Base-by-base conservation (phyloP, 768 basidiomycete genomes). In the Mrakia hoshinonis region DNA sequence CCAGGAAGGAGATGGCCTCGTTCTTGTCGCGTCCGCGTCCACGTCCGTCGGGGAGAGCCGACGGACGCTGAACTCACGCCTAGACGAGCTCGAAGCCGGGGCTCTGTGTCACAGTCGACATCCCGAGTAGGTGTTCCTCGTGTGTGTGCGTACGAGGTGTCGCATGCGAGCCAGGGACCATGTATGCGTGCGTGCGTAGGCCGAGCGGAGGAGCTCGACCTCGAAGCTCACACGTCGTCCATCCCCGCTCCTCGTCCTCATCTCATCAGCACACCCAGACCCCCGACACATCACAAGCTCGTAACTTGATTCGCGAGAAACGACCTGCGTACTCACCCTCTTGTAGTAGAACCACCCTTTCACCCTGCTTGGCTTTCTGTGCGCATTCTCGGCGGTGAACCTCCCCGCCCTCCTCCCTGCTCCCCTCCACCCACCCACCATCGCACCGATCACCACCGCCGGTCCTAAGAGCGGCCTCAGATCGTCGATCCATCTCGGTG, bases 301-400 rank as follows among this genome's bases (percentile, higher is more conserved):
- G 15, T 7, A 26, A 9, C 34, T 4, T 13, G 1, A 61, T 22
- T 22, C 26, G 15, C 24, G 26, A 55, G 31, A n/a, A 31, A 12
- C 15, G 20, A 61, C 11, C 13, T 5, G n/a, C 22, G 51, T 5
- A 61, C 58, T 61, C 36, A 61, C 58, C 20, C 58, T 61, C 58
- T 61, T 61, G 58, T 61, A 61, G 36, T 61, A 61, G 20, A 39
- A 61, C 58, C 58, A 61, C 7, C 31, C 58, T 20, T 38, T 61
- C 18, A 61, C 7, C 22, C 18, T 38, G 31, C 58, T 61, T 22
- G 58, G 58, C 36, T 61, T 61, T 36, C 58, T 34, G n/a, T 61
- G 58, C 15, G 58, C 58, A 5, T 61, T 34, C 34, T 61, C 58
- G 0, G 58, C 58, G 11, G 58, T 61, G 58, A 61, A 61, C 34